Conservation (phyloP, 2,329 filamentous ascomycete genomes). For the Daldinia eschscholtzii region DNA sequence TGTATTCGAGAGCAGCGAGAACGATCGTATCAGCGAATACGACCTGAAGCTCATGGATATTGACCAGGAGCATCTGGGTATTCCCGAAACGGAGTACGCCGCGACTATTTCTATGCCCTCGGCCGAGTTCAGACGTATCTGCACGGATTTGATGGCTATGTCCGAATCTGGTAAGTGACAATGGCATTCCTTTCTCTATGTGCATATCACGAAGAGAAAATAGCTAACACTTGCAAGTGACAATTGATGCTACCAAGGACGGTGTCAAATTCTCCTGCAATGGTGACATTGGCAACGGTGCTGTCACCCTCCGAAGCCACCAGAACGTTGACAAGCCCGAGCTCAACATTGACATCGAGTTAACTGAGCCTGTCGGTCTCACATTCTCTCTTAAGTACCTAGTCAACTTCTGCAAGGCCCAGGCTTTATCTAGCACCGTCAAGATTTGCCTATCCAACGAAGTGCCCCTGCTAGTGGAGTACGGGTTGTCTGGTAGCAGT, state of each 20-base stretch:
- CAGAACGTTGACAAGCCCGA: constrained; percentile 90
- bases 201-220: not conserved
- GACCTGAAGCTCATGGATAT: constrained; percentile 99
- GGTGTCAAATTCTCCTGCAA: constrained; percentile 94
- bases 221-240: constrained; percentile 68
- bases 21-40: constrained; percentile 96
- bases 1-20: constrained; percentile 89
- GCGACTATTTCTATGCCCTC: constrained; percentile 91
- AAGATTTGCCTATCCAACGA: constrained; percentile 96
- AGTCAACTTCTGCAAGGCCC: constrained; percentile 99
- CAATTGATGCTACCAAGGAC: constrained; percentile 96
- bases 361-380: constrained; percentile 91
- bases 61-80: constrained; percentile 98
- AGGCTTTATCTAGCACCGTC: constrained; percentile 82
- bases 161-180: constrained; percentile 87
- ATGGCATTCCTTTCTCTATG: not conserved
- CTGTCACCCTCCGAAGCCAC: constrained; percentile 90
- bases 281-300: constrained; percentile 95
- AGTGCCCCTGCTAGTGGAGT: constrained; percentile 96
- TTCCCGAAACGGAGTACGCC: constrained; percentile 98
- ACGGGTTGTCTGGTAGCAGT: constrained; percentile 82
- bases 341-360: constrained; percentile 86
- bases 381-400: constrained; percentile 99
- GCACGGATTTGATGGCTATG: constrained; percentile 88
- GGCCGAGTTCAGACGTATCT: constrained; percentile 93